These are phyloP conservation scores for Pythium oligandrum DNA, from an alignment of 352 stramenopile genomes.

Conservation along the genomic window DNA sequence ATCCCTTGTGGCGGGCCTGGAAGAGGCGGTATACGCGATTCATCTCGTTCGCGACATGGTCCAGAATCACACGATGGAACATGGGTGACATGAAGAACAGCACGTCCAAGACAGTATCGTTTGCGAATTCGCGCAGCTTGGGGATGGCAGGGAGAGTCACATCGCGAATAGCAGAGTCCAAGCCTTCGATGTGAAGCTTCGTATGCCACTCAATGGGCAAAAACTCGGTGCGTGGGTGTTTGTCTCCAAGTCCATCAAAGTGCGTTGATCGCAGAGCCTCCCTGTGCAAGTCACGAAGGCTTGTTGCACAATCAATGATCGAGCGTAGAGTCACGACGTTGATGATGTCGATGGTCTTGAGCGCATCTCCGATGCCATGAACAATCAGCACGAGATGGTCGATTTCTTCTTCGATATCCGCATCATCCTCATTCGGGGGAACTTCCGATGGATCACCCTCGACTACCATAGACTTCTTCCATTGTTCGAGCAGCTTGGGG, in stretches of 20 bases:
- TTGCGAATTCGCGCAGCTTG: conserved; percentile 89
- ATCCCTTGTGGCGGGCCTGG: conserved; percentile 50
- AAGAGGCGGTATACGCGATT: conserved; percentile 86
- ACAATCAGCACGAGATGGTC: conserved; percentile 87
- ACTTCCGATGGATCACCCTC: conserved; percentile 12
- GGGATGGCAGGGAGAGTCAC: conserved; percentile 86
- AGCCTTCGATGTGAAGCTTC: conserved; percentile 75
- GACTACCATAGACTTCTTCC: conserved; percentile 45
- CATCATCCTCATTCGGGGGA: conserved; percentile 40
- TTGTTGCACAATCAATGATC: conserved; percentile 79
- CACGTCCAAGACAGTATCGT: conserved; percentile 91
- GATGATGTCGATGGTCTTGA: conserved; percentile 84
- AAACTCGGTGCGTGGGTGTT: conserved; percentile 56
- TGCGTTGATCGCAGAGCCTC: conserved; percentile 64
- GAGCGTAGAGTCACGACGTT: conserved; percentile 79
- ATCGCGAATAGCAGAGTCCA: conserved; percentile 66
- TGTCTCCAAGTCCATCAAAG: conserved; percentile 46
- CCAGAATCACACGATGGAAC: conserved; percentile 90
- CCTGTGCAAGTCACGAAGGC: conserved; percentile 54
- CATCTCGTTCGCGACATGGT: conserved; percentile 90
- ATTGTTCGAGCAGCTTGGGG: conserved; percentile 40
- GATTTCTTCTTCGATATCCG: conserved; percentile 71
- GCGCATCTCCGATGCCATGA: conserved; percentile 85
- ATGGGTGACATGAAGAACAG: conserved; percentile 92
- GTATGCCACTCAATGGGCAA: conserved; percentile 86